Evolutionary conservation across 768 basidiomycete genomes (phyloP).

Genomic region (Termitomyces sp.): DNA sequence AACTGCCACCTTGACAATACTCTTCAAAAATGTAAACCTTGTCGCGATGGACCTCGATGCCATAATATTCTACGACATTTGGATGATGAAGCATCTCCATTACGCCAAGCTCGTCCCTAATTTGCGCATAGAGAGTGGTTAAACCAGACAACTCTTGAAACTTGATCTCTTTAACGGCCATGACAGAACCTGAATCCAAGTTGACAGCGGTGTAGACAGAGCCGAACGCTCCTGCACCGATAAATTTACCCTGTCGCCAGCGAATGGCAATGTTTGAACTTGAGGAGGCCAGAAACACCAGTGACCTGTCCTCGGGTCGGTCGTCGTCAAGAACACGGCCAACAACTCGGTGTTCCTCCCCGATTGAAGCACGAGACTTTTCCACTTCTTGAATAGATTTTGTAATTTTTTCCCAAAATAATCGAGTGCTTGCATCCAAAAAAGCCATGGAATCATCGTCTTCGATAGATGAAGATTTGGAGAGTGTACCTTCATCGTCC

Average conservation of each 20-base stretch:
- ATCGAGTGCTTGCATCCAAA: conserved; percentile 58
- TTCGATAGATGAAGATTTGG: conserved; percentile 25
- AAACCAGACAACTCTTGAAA: conserved; percentile 90
- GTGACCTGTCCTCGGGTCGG: conserved; percentile 87
- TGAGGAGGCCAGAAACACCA: conserved; percentile 93
- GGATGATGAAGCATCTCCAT: conserved; percentile 99
- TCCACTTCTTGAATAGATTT: conserved; percentile 62
- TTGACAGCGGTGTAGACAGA: conserved; percentile 99
- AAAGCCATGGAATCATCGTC: conserved; percentile 40
- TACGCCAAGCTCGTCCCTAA: conserved; percentile 92
- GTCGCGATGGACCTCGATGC: conserved; percentile 97
- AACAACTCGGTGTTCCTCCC: conserved; percentile 66
- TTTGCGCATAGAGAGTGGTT: conserved; percentile 85
- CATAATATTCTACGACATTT: conserved; percentile 98
- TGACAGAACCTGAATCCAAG: conserved; percentile 89
- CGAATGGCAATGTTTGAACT: conserved; percentile 91
- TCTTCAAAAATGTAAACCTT: conserved; percentile 99
- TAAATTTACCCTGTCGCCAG: conserved; percentile 98
- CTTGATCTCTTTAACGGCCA: conserved; percentile 99
- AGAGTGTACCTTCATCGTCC: conserved; percentile 47
- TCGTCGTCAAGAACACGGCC: conserved; percentile 94
- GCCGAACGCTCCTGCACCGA: conserved; percentile 97
- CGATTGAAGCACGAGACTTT: conserved; percentile 48
- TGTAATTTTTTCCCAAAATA: conserved; percentile 71
- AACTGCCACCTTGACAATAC: conserved; percentile 93